Evolutionary conservation across 495 filamentous ascomycete species (phyloP).

Genomic region (Daldinia loculata): DNA sequence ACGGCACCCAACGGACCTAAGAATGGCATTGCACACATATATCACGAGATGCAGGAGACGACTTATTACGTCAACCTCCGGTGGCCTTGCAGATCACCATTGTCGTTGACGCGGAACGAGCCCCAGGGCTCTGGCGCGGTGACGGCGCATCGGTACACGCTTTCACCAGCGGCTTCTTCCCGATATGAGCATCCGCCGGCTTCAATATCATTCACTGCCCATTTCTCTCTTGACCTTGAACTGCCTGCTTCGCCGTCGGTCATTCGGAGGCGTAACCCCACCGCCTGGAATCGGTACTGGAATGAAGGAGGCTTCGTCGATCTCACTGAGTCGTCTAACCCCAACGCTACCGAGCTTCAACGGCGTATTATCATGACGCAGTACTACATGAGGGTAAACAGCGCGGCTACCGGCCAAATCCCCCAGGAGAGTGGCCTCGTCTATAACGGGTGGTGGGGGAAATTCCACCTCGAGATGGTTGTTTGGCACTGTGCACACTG

Average conservation of each 20-base stretch:
- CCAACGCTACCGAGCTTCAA: constrained; percentile 56
- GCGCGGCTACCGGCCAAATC: constrained; percentile 42
- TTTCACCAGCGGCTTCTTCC: constrained; percentile 14
- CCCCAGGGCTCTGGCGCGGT: constrained; percentile 8
- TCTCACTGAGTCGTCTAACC: constrained; percentile 48
- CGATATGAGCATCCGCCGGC: neutral
- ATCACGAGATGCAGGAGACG: constrained; percentile 49
- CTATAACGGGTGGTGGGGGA: constrained; percentile 57
- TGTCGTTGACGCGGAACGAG: constrained; percentile 33
- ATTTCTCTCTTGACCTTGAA: constrained; percentile 29
- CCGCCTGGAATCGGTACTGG: constrained; percentile 55
- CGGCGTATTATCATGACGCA: constrained; percentile 59
- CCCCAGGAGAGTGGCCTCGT: constrained; percentile 53
- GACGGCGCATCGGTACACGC: constrained; percentile 37
- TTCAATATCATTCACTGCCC: constrained; percentile 31
- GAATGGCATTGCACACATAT: constrained; percentile 42
- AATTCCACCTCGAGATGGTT: constrained; percentile 42
- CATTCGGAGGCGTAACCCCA: constrained; percentile 24
- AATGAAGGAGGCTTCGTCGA: constrained; percentile 56
- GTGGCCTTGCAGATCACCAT: constrained; percentile 43
- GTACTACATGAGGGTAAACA: constrained; percentile 61
- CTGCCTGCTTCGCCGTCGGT: constrained; percentile 25
- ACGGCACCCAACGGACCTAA: constrained; percentile 12
- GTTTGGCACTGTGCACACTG: constrained; percentile 57
- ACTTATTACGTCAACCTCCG: constrained; percentile 49